Conservation (phyloP, 2,329 filamentous ascomycete species). For the Aspergillus ibericus region DNA sequence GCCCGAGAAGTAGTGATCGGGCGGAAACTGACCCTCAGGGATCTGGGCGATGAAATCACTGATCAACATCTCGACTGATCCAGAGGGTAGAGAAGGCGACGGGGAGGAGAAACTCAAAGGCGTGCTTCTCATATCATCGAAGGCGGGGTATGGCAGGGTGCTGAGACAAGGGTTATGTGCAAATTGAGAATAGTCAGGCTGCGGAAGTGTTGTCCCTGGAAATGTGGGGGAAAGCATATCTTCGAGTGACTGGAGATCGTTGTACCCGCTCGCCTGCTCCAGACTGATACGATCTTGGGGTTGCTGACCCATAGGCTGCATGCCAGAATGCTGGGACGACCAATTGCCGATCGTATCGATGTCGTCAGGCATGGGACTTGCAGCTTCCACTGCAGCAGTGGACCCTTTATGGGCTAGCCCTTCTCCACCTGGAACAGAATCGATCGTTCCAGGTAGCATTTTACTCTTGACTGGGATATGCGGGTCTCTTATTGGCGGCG, state of each 20-base stretch:
- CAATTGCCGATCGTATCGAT: not conserved
- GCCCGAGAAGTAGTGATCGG: not conserved
- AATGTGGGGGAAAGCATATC: not conserved
- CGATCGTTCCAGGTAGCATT: not conserved
- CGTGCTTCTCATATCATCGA: not conserved
- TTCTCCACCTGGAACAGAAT: not conserved
- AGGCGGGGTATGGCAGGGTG: not conserved
- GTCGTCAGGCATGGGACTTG: not conserved
- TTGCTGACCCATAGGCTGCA: not conserved
- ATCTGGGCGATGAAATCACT: slow-evolving; percentile 12
- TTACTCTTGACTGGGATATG: not conserved
- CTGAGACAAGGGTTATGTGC: not conserved
- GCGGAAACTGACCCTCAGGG: not conserved
- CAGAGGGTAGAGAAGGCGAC: slow-evolving; percentile 4
- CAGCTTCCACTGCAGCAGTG: not conserved
- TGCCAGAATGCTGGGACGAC: not conserved
- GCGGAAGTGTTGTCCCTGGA: not conserved
- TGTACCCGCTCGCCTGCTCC: not conserved
- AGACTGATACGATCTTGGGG: not conserved
- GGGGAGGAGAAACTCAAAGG: not conserved
- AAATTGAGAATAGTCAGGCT: not conserved
- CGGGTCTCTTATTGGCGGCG: not conserved
- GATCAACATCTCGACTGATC: slow-evolving; percentile 10
- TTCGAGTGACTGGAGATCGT: not conserved
- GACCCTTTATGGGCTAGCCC: not conserved